Base-by-base conservation (phyloP, 2,329 filamentous ascomycete species). In the Colletotrichum agaves region DNA sequence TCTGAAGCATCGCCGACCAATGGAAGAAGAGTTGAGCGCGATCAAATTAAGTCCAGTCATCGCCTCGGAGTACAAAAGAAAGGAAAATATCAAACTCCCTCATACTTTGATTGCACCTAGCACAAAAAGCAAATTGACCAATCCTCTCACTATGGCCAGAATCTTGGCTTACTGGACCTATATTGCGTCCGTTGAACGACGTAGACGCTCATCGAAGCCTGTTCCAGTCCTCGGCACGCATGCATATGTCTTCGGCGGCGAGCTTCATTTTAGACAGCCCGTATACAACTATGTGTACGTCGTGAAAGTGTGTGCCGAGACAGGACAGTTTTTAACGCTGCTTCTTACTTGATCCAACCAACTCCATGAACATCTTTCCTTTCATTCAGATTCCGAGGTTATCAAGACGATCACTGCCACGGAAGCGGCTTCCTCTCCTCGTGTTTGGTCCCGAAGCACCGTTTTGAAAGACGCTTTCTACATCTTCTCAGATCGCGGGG, bases 401-500 rank as follows among this genome's bases (percentile, higher is more conserved):
- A 43, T 35, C 27, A 19, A n/a, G 23, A 78, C 75, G 0, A 52
- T 76, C 5, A 12, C 72, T 1, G 41, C 70, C 8, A 46, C 73
- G 3, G 7, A 59, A 0, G 41, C 65, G 10, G 71, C 81, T 1
- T 88, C 88, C 1, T 77, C 78, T 0, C 82, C 88, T 0, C 83
- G 89, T 0, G 87, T 91, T 1, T 88, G 89, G 19, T 79, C 83
- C 5, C 81, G 87, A 0, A 81, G 82, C 5, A 77, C 84, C 0
- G 75, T 78, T 0, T 66, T 89, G 6, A 72, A 82, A 59, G 76
- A 78, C 3, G 82, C 78, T 1, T 78, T 91, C 21, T 90, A 88
- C 71, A 57, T 90, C 39, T 91, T 90, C 76, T 89, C 87, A 4
- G 89, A 89, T 6, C 85, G 88, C 2, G 88, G 88, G 2, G 88